phyloP scores from a whole-genome alignment of 345 rosid genomes.

The Citropsis articulata region DNA sequence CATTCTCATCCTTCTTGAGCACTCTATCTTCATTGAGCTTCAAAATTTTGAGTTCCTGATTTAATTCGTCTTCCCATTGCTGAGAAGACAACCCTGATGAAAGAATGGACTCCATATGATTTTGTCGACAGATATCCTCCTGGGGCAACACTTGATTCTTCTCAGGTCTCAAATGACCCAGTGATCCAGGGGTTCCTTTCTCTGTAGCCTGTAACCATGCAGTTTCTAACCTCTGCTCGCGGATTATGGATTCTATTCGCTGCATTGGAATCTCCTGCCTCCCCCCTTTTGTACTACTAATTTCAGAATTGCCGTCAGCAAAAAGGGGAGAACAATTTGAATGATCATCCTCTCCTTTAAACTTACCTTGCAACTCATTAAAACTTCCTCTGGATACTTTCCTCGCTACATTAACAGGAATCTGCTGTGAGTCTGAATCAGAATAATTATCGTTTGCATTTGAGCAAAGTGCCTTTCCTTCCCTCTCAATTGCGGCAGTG shows the following conservation, averaged over 20 bases:
- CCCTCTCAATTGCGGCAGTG: slow-evolving; percentile 31
- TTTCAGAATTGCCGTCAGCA: slow-evolving; percentile 37
- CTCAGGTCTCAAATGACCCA: slow-evolving; percentile 65
- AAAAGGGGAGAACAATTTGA: slow-evolving; percentile 26
- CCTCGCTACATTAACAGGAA: slow-evolving; percentile 8
- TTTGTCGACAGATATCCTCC: slow-evolving; percentile 52
- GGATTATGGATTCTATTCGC: slow-evolving; percentile 90
- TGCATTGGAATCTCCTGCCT: slow-evolving; percentile 68
- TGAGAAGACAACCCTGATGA: slow-evolving; percentile 53
- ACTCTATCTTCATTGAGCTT: slow-evolving; percentile 51
- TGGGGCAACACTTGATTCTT: slow-evolving; percentile 90
- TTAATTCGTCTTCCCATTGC: slow-evolving; percentile 68
- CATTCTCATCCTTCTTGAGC: slow-evolving; percentile 49
- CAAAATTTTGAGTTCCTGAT: slow-evolving; percentile 64
- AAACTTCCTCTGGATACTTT: slow-evolving; percentile 42
- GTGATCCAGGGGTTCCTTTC: slow-evolving; percentile 72
- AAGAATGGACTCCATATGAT: slow-evolving; percentile 43
- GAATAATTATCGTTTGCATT: slow-evolving; percentile 30
- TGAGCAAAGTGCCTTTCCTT: slow-evolving; percentile 28
- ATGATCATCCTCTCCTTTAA: slow-evolving; percentile 30
- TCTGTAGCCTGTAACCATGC: slow-evolving; percentile 96
- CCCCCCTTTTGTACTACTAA: slow-evolving; percentile 37
- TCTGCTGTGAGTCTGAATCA: slow-evolving; percentile 29
- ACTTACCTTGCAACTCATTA: slow-evolving; percentile 35
- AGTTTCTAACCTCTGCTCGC: slow-evolving; percentile 89